Conservation (phyloP, 306 rosid genomes). For the Inga oerstediana region DNA sequence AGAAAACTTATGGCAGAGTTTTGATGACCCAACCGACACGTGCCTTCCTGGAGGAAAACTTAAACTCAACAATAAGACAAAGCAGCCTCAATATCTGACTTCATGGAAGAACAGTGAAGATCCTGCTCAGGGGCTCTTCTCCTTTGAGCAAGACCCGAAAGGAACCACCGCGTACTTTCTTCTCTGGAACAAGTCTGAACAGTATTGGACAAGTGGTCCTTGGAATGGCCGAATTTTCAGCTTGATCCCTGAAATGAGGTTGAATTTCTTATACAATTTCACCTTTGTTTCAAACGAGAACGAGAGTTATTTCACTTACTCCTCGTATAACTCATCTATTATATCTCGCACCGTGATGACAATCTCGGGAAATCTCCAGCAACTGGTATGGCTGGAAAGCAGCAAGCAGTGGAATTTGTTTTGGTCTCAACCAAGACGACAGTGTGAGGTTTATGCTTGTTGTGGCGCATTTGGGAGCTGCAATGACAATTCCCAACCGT, state of each 20-base stretch:
- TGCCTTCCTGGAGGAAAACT: conserved; percentile 53
- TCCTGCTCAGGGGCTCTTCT: conserved; percentile 48
- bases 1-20: conserved; percentile 57
- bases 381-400: conserved; percentile 5
- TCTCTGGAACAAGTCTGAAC: conserved; percentile 47
- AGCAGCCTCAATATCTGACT: conserved; percentile 46
- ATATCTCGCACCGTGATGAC: conserved; percentile 39
- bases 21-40: conserved; percentile 61
- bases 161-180: conserved; percentile 34
- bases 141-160: conserved; percentile 45
- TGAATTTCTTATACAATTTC: conserved; percentile 36
- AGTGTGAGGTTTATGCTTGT: conserved; percentile 52
- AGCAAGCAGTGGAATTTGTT: conserved; percentile 32
- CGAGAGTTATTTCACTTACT: conserved; percentile 52
- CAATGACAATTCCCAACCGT: conserved; percentile 21
- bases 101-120: conserved; percentile 47
- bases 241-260: conserved; percentile 49
- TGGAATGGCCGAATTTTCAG: conserved; percentile 54
- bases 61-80: conserved; percentile 35
- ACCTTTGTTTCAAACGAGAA: conserved; percentile 24
- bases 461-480: conserved; percentile 59
- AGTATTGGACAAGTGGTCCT: conserved; percentile 54
- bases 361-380: conserved; percentile 46
- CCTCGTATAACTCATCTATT: neutral
- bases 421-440: conserved; percentile 45